Conservation (phyloP, 768 basidiomycete species). For the Imleria badia region DNA sequence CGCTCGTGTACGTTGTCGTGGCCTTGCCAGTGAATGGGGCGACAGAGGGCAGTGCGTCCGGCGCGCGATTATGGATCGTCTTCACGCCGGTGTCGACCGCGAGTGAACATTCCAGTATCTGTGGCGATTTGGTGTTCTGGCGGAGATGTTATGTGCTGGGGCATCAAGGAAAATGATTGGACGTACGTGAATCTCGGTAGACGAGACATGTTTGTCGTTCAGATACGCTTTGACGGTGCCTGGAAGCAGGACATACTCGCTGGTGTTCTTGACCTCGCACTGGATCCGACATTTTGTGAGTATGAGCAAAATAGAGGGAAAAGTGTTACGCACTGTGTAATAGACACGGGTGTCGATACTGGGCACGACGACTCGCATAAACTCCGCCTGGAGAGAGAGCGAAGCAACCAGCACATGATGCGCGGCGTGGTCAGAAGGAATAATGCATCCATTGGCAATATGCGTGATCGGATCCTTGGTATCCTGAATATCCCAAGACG, state of each 20-base stretch:
- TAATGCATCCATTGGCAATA: slow-evolving; percentile 5
- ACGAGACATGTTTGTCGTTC: slow-evolving; percentile 30
- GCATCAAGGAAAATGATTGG: not conserved
- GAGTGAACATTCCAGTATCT: slow-evolving; percentile 21
- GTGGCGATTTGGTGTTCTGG: slow-evolving; percentile 16
- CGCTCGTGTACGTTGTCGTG: slow-evolving; percentile 20
- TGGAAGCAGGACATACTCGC: slow-evolving; percentile 24
- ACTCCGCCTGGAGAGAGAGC: slow-evolving; percentile 18
- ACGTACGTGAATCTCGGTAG: slow-evolving; percentile 21
- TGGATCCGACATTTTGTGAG: not conserved
- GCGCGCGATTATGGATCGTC: slow-evolving; percentile 12
- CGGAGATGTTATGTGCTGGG: not conserved
- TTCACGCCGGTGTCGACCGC: slow-evolving; percentile 18
- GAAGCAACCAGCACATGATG: slow-evolving; percentile 25
- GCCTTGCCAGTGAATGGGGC: slow-evolving; percentile 3
- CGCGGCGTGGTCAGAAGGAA: slow-evolving; percentile 12
- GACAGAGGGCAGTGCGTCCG: slow-evolving; percentile 9
- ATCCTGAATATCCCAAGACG: slow-evolving; percentile 3
- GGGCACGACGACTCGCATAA: slow-evolving; percentile 26
- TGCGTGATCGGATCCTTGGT: slow-evolving; percentile 22
- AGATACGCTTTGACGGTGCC: slow-evolving; percentile 30
- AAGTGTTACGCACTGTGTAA: slow-evolving; percentile 13
- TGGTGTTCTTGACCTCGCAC: slow-evolving; percentile 29
- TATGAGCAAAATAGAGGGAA: not conserved
- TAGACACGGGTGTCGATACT: slow-evolving; percentile 18